phyloP scores from a whole-genome alignment of 2,329 filamentous ascomycete species.

The Pestalotiopsis fici region DNA sequence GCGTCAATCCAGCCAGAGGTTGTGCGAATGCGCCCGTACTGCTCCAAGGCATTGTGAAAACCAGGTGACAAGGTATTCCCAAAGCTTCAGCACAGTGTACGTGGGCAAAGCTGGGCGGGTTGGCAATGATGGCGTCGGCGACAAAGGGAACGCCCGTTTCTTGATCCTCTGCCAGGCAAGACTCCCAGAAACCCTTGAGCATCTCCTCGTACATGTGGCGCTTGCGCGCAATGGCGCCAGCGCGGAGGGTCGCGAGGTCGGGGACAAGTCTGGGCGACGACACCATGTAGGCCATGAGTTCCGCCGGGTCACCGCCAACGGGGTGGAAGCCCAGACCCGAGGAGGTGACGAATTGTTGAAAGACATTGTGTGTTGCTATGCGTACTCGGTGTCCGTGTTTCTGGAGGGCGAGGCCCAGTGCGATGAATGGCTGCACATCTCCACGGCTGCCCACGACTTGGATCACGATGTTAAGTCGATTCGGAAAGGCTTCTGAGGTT shows the following conservation, averaged over 20 bases:
- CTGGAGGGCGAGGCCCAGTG: conserved; percentile 65
- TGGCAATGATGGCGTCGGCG: conserved; percentile 79
- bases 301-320: conserved; percentile 74
- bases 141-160: conserved; percentile 65
- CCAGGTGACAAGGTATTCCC: conserved; percentile 76
- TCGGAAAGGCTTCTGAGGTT: conserved; percentile 40
- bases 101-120: conserved; percentile 77
- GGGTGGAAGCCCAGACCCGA: conserved; percentile 75
- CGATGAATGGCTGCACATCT: conserved; percentile 76
- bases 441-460: conserved; percentile 76
- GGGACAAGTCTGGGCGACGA: conserved; percentile 40
- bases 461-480: conserved; percentile 67
- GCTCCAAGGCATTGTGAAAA: conserved; percentile 94
- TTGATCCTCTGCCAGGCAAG: conserved; percentile 71
- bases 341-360: conserved; percentile 65
- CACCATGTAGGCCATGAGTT: conserved; percentile 68
- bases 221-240: conserved; percentile 36
- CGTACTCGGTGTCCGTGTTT: conserved; percentile 71
- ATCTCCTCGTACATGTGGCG: conserved; percentile 69
- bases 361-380: conserved; percentile 71
- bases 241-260: conserved; percentile 32
- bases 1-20: conserved; percentile 67
- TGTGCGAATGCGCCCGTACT: conserved; percentile 81
- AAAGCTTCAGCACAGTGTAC: conserved; percentile 75
- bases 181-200: conserved; percentile 83